A percentile compares a stretch with the other conserved stretches of the same genome.
These are phyloP conservation scores for Metschnikowia vanudenii DNA, from an alignment of 805 yeast genomes.

Conservation along the genomic window DNA sequence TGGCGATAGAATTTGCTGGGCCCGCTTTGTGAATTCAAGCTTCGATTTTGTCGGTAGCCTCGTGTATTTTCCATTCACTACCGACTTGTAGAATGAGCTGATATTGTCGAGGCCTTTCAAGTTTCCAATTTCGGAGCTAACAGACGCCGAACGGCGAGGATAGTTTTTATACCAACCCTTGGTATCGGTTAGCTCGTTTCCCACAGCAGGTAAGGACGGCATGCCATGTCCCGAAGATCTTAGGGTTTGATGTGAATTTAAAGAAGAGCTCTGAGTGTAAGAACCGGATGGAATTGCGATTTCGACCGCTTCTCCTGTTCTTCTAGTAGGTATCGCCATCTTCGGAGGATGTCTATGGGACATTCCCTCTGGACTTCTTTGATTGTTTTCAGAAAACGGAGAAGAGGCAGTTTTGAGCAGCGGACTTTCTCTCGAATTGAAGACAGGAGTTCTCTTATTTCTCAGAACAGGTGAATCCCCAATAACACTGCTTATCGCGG, in stretches of 20 bases:
- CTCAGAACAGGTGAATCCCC: slow-evolving; percentile 17
- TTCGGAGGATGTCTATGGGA: slow-evolving; percentile 34
- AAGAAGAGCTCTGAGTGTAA: slow-evolving; percentile 7
- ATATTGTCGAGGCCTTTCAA: slow-evolving; percentile 28
- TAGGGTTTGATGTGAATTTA: slow-evolving; percentile 6
- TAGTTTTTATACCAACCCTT: slow-evolving; percentile 30
- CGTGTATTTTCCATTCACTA: slow-evolving; percentile 16
- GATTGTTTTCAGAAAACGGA: slow-evolving; percentile 6
- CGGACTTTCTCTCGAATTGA: slow-evolving; percentile 1
- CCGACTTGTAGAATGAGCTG: slow-evolving; percentile 25
- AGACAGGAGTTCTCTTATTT: slow-evolving; percentile 11
- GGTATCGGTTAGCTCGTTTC: slow-evolving; percentile 4
- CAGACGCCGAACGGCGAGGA: slow-evolving; percentile 21
- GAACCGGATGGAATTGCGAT: slow-evolving; percentile 44
- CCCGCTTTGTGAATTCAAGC: slow-evolving; percentile 9
- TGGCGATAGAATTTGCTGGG: slow-evolving; percentile 2
- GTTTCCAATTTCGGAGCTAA: slow-evolving; percentile 13
- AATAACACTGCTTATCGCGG: slow-evolving; percentile 23
- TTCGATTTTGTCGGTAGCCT: slow-evolving; percentile 10
- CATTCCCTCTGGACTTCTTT: slow-evolving; percentile 19
- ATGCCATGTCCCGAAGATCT: slow-evolving; percentile 9
- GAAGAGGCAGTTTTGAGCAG: slow-evolving; percentile 1
- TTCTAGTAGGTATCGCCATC: slow-evolving; percentile 80
- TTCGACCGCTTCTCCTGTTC: slow-evolving; percentile 76
- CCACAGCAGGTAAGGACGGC: slow-evolving; percentile 2